Base-by-base conservation (phyloP, 441 rosid species). In the Jatropha multifida region DNA sequence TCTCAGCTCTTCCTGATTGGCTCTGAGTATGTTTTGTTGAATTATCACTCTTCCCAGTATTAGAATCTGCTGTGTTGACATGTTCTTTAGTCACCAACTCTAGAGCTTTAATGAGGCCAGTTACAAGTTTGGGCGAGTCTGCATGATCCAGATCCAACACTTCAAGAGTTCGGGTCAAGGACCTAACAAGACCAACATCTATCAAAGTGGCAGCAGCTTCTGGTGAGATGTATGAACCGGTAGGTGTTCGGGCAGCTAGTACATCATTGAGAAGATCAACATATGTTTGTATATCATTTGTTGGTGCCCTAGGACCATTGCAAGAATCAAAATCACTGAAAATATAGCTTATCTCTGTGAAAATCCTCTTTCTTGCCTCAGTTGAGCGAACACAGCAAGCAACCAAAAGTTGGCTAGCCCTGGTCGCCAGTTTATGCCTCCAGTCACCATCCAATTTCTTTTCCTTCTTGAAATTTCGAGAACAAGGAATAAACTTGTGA, bases 21-120 rank as follows among this genome's bases (percentile, higher is more conserved):
- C 67, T 73, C 73, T 81, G 88, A 74, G 86, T 71, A 83, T 88
- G 78, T 81, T 89, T 92, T 71, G 83, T 63, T 17, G 88, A 81
- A 89, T 81, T 92, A 74, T 91, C 97, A 85, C 81, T 88, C 81
- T 92, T 94, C 56, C 80, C 88, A 18, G 82, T 68, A 79, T 69
- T 84, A 71, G 89, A 80, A 79, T 90, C 92, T 71, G 81, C 85
- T 78, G 90, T 83, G 83, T 84, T 92, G 65, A 94, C 91, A 83
- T 96, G 93, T 82, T 96, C 99, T 86, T 94, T 96, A 7, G 96
- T 91, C 55, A 96, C 98, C 87, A 90, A 78, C 87, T 96, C 99
- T 86, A 96, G 85, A 69, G 92, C 95, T 88, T 92, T 96, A 80
- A 96, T 80, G 67, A 92, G 87, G 42, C 90, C 97, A 42, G 89